Base-by-base conservation (phyloP, 176 grass and related monocot genomes). In the Pontederia paniculata region DNA sequence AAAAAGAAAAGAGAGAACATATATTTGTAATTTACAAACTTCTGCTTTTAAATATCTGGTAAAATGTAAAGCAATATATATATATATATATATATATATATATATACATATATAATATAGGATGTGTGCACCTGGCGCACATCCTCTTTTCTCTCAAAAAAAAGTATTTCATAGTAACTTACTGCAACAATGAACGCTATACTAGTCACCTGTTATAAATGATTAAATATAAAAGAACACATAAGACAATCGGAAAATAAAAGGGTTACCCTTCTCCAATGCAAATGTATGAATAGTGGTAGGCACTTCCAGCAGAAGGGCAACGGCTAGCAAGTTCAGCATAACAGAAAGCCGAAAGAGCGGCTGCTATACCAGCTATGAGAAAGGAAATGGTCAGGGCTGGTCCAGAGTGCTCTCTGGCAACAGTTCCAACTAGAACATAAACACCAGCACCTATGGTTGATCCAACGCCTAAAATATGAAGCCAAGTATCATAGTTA, bases 291-390 rank as follows among this genome's bases (percentile, higher is more conserved):
- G 86, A 78, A 76, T 89, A 89, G 55, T 89, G 86, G 58, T 89
- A 89, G 2, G 86, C 86, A 51, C 81, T 84, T 66, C 86, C 86
- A 61, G 86, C 86, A 73, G 86, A 89, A 43, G 86, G 81, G 54
- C 86, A 89, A 20, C 86, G 86, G 51, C 81, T 89, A 15, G 86
- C 81, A 77, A 89, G 81, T 67, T 89, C 86, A 2, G 86, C 86
- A 72, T 89, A 89, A 67, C 86, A 89, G 68, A 89, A 89, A 44
- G 86, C 86, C 73, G 86, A 89, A 60, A 89, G 81, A 2, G 86
- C 81, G 44, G 86, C 74, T 44, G 81, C 86, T 77, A 89, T 84
- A 62, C 86, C 86, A 72, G 86, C 86, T 75, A 89, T 84, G 61
- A 89, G 62, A 75, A 89, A 89, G 10, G 86, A 89, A 67, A 89